Base-by-base conservation (phyloP, 2,329 filamentous ascomycete genomes). In the Alternaria arborescens region DNA sequence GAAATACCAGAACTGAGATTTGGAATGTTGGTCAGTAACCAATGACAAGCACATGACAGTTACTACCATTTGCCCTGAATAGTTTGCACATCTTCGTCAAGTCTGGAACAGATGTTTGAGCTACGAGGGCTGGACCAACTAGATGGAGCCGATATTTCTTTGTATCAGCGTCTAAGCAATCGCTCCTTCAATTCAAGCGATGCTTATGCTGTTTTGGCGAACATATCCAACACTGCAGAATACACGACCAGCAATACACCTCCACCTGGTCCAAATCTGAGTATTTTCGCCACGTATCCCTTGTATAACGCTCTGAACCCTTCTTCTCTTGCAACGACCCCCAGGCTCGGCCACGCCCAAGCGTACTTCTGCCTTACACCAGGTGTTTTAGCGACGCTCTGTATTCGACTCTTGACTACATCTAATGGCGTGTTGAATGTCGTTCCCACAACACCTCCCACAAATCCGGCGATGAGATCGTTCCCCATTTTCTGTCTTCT, bases 381-480 rank as follows among this genome's bases (percentile, higher is more conserved):
- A 12, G 61, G 43, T 5, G 70, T 64, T 50, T 68, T 73, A 3
- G 71, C 71, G n/a, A 73, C 71, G 34, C 71, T 74, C 57, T 75
- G 72, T 52, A 75, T 74, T 24, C 71, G 62, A 64, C 71, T 73
- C 64, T 75, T 75, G 20, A 75, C 70, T 26, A 75, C 72, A 60
- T 75, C 72, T 5, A 75, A 55, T 26, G 72, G 71, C 4, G 72
- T 75, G 46, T 75, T 74, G 5, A 74, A 66, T 48, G 72, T 74
- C 8, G 72, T 75, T 0, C 71, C 72, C 14, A 71, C 71, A 0
- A 75, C 55, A 5, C 72, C 72, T 3, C 72, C 72, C 5, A 74
- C 70, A 55, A 75, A 75, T 10, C 72, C 71, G 1, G 72, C 71
- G 12, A 60, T 61, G 7, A 75, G 47, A 58, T 75, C 72, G 57